Evolutionary conservation across 208 protist genomes (phyloP).

Genomic region (Leishmania tarentolae): DNA sequence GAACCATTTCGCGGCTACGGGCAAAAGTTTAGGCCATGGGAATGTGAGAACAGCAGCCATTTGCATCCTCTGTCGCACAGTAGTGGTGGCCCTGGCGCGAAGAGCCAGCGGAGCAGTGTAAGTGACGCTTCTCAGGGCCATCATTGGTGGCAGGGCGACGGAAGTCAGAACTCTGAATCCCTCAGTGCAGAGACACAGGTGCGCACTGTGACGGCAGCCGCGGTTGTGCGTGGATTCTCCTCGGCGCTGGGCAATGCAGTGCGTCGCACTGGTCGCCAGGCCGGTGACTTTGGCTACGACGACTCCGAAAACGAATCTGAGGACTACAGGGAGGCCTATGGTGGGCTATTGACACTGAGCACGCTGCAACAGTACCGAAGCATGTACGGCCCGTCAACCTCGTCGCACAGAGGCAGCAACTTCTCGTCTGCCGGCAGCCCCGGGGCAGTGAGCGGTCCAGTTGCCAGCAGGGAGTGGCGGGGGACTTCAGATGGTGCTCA

Average conservation of each 20-base stretch:
- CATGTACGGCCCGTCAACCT: slow-evolving; percentile 23
- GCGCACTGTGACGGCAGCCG: slow-evolving; percentile 23
- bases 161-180: not conserved
- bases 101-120: not conserved
- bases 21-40: not conserved
- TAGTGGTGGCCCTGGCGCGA: not conserved
- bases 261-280: slow-evolving; percentile 34
- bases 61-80: not conserved
- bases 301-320: slow-evolving; percentile 51
- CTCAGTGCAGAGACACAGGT: slow-evolving; percentile 7
- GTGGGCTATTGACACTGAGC: slow-evolving; percentile 42
- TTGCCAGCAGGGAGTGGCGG: slow-evolving; percentile 12
- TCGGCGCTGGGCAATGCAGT: slow-evolving; percentile 44
- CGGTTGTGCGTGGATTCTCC: slow-evolving; percentile 50
- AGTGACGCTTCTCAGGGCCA: not conserved
- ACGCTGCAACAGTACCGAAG: slow-evolving; percentile 23
- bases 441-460: not conserved
- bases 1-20: slow-evolving; percentile 15
- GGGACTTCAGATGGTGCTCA: slow-evolving; percentile 24
- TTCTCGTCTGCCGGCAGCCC: slow-evolving; percentile 23
- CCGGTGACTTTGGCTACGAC: slow-evolving; percentile 48
- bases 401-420: slow-evolving; percentile 30
- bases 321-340: slow-evolving; percentile 53
- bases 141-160: not conserved
- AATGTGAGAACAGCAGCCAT: not conserved